These are phyloP conservation scores for Solanum rostratum DNA, from an alignment of 257 asterid species.

Conservation along the genomic window DNA sequence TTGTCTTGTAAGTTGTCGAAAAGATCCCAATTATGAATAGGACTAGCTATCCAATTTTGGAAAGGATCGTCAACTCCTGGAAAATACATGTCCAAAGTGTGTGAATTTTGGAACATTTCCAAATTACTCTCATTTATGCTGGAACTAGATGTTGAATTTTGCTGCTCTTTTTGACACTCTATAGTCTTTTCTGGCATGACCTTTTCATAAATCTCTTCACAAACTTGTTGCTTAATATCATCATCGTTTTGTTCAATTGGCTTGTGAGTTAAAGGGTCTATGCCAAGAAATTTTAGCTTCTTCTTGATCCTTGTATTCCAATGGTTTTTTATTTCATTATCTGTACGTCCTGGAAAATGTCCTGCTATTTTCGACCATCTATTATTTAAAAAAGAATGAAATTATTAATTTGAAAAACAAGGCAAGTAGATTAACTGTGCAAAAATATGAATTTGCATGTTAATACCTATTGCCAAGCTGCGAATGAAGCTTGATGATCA, in stretches of 20 bases:
- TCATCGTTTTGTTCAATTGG: slow-evolving; percentile 19
- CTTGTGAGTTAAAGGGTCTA: slow-evolving; percentile 36
- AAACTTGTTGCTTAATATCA: slow-evolving; percentile 2
- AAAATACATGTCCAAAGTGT: slow-evolving; percentile 10
- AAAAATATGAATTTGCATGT: background rate
- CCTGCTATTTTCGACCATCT: slow-evolving; percentile 95
- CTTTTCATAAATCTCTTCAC: slow-evolving; percentile 5
- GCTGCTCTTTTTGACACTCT: slow-evolving; percentile 8
- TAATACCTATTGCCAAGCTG: slow-evolving; percentile 65
- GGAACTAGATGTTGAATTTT: background rate
- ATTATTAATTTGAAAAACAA: background rate
- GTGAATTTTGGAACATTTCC: slow-evolving; percentile 8
- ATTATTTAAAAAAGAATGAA: background rate
- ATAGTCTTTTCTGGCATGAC: background rate
- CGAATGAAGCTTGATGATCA: slow-evolving; percentile 76
- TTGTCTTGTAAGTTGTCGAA: slow-evolving; percentile 22
- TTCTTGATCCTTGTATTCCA: slow-evolving; percentile 53
- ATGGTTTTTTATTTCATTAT: slow-evolving; percentile 40
- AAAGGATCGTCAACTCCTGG: slow-evolving; percentile 20
- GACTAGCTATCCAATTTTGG: slow-evolving; percentile 44
- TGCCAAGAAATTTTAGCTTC: slow-evolving; percentile 28
- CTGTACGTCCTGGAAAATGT: slow-evolving; percentile 48
- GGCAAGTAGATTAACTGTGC: background rate
- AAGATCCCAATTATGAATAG: slow-evolving; percentile 46
- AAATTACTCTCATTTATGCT: background rate